Conservation (phyloP, 1,284 basidiomycete species). For the Dichomitus squalens region DNA sequence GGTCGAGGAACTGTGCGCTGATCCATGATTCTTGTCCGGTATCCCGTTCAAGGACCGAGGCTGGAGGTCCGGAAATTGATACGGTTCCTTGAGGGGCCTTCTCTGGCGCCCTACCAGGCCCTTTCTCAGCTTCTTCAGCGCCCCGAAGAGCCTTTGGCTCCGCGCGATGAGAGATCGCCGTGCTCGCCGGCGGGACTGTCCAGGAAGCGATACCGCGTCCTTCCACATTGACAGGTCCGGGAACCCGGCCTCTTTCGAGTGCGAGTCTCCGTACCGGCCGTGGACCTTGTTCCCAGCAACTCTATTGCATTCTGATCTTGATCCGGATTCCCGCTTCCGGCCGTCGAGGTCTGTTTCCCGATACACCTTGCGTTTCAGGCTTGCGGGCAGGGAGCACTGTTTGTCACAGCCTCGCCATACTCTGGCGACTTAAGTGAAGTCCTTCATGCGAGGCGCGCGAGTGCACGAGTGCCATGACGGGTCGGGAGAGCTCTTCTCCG, state of each 20-base stretch:
- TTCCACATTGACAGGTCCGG: neutral
- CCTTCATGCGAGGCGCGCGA: neutral
- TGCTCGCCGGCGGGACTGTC: slow-evolving; percentile 1
- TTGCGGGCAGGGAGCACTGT: neutral
- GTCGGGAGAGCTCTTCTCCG: neutral
- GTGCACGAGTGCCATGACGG: neutral
- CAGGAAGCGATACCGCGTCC: neutral
- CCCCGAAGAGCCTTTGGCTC: slow-evolving; percentile 1
- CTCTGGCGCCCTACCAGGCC: neutral
- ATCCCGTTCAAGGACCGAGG: neutral
- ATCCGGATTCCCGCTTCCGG: neutral
- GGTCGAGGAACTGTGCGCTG: slow-evolving; percentile 9
- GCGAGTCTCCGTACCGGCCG: neutral
- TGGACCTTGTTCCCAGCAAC: neutral
- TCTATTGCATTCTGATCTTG: neutral
- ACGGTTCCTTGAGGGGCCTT: neutral
- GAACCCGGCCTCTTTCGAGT: neutral
- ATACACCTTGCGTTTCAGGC: neutral
- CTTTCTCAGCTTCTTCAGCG: slow-evolving; percentile 2
- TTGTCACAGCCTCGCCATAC: neutral
- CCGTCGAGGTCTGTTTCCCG: neutral
- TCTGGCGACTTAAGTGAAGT: neutral
- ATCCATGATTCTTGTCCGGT: neutral
- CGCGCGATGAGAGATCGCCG: slow-evolving; percentile 2
- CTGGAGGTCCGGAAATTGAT: neutral